A percentile compares a stretch with the other conserved stretches of the same genome.
These are phyloP conservation scores for Kurtzmaniella quercitrusa DNA, from an alignment of 1,139 yeast genomes.

Conservation along the genomic window DNA sequence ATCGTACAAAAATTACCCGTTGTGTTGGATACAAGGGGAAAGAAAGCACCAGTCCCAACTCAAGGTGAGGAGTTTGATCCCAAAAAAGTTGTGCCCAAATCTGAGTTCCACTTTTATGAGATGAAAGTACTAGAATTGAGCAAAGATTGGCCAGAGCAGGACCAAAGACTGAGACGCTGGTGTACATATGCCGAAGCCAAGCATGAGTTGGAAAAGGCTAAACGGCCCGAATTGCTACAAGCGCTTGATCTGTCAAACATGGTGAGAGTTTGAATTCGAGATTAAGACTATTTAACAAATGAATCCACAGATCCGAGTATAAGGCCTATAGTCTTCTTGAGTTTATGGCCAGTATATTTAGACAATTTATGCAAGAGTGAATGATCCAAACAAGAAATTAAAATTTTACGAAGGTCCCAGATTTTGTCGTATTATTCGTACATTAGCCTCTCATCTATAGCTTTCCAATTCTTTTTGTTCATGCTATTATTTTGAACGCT, in stretches of 20 bases:
- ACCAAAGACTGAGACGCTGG: slow-evolving; percentile 67
- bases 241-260: slow-evolving; percentile 59
- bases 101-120: slow-evolving; percentile 84
- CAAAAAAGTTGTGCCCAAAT: slow-evolving; percentile 47
- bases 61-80: slow-evolving; percentile 40
- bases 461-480: no score
- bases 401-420: no score
- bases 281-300: neutral
- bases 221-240: slow-evolving; percentile 64
- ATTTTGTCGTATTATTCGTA: no score
- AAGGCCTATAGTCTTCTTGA: no score
- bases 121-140: slow-evolving; percentile 56
- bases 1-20: slow-evolving; percentile 55
- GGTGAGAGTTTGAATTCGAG: slow-evolving; percentile 22
- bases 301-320: neutral
- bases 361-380: no score
- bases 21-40: slow-evolving; percentile 66
- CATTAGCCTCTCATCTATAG: no score
- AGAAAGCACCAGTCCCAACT: slow-evolving; percentile 47
- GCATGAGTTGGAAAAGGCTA: slow-evolving; percentile 53
- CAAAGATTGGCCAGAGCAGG: slow-evolving; percentile 70
- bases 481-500: no score
- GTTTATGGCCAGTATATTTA: no score
- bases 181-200: slow-evolving; percentile 70
- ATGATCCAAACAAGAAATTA: no score